phyloP scores from a whole-genome alignment of 78 protist species.

The Acrasis kona region DNA sequence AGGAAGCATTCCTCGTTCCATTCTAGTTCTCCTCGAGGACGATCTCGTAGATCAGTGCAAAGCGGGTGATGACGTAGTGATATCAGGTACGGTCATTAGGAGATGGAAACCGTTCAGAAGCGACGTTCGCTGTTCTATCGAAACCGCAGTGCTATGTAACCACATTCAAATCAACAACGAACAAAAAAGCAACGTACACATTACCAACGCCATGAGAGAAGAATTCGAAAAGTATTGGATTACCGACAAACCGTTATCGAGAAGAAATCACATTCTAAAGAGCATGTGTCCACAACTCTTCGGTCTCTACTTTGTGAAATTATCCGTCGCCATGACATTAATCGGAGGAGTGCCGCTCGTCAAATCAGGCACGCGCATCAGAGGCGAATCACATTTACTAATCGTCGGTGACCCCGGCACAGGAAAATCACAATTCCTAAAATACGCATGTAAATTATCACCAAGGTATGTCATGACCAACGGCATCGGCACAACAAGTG shows the following conservation, averaged over 20 bases:
- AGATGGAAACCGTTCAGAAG: conserved; percentile 5
- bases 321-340: conserved; percentile 65
- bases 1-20: conserved; percentile 84
- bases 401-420: conserved; percentile 96
- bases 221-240: conserved; percentile 51
- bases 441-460: conserved; percentile 71
- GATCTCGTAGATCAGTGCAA: conserved; percentile 78
- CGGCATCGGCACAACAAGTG: conserved; percentile 81
- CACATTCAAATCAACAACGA: conserved; percentile 49
- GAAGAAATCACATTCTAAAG: conserved; percentile 35
- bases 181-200: not conserved
- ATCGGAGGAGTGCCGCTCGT: conserved; percentile 71
- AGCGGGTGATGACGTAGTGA: conserved; percentile 84
- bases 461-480: conserved; percentile 87
- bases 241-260: conserved; percentile 24
- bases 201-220: conserved; percentile 38
- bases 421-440: conserved; percentile 73
- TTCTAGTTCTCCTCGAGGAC: conserved; percentile 58
- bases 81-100: conserved; percentile 2
- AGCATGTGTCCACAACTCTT: conserved; percentile 53
- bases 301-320: conserved; percentile 72
- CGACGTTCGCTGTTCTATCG: conserved; percentile 37
- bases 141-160: conserved; percentile 53
- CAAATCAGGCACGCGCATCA: conserved; percentile 21
- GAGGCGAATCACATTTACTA: conserved; percentile 91